A percentile compares a stretch with the other conserved stretches of the same genome.
These are phyloP conservation scores for Puccinia coronata DNA, from an alignment of 1,284 basidiomycete genomes.

Conservation along the genomic window DNA sequence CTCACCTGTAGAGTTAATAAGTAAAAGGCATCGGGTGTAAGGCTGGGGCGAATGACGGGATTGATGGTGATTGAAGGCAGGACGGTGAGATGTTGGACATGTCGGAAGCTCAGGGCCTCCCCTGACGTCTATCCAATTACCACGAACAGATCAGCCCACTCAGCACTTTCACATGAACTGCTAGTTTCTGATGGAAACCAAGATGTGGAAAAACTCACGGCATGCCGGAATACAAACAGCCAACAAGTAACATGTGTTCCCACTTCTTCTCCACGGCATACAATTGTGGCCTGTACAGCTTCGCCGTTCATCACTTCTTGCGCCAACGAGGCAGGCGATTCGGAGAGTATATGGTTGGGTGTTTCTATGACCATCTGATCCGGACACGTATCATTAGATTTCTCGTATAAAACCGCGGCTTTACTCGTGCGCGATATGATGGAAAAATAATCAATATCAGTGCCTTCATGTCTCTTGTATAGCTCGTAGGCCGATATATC, in stretches of 20 bases:
- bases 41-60: constrained; percentile 64
- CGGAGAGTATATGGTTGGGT: constrained; percentile 6
- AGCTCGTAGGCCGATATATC: neutral
- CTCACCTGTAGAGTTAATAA: constrained; percentile 64
- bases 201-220: constrained; percentile 28
- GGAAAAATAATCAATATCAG: neutral
- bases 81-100: constrained; percentile 67
- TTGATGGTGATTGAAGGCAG: constrained; percentile 65
- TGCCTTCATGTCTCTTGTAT: neutral
- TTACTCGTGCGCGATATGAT: neutral
- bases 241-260: constrained; percentile 30
- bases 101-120: constrained; percentile 66
- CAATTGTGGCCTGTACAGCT: neutral
- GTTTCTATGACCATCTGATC: neutral
- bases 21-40: constrained; percentile 64
- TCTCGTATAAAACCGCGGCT: constrained; percentile 2
- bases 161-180: too few relatives aligned
- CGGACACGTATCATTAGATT: neutral
- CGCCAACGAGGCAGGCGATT: neutral
- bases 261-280: constrained; percentile 45
- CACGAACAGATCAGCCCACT: neutral
- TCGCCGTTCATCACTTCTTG: neutral
- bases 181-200: neutral
- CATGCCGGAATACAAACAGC: constrained; percentile 34
- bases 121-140: constrained; percentile 51